phyloP scores from a whole-genome alignment of 179 eudicot genomes.

The Beta corolliflora region DNA sequence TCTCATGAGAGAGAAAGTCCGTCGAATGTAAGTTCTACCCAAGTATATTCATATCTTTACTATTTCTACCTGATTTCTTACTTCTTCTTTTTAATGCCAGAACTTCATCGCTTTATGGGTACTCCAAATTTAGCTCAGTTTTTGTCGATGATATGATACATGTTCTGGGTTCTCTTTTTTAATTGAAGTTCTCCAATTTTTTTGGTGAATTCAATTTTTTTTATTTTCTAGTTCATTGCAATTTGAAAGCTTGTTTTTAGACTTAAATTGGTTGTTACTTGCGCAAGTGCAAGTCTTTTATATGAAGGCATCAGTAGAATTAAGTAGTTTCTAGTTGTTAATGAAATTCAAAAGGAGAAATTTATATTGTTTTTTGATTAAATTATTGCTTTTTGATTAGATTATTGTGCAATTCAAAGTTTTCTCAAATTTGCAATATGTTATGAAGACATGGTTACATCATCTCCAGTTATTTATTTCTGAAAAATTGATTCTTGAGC shows the following conservation, averaged over 20 bases:
- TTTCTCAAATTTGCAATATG: neutral
- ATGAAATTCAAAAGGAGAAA: neutral
- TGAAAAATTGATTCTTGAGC: neutral
- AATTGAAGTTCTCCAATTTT: neutral
- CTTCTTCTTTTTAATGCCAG: neutral
- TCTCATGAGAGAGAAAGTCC: conserved; percentile 59
- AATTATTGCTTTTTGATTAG: neutral
- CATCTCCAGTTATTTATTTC: neutral
- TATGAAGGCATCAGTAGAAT: neutral
- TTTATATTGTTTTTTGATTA: no score
- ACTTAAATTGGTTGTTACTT: neutral
- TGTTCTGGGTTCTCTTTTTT: neutral
- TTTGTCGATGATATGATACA: neutral
- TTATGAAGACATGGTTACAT: neutral
- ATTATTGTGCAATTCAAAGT: neutral
- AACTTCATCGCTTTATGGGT: conserved; percentile 4
- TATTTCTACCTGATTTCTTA: neutral
- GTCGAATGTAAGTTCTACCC: conserved; percentile 51
- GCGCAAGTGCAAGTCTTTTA: neutral
- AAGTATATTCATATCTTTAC: conserved; percentile 1
- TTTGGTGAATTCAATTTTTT: neutral
- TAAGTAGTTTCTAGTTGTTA: neutral
- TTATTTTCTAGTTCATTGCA: neutral
- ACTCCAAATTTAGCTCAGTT: neutral
- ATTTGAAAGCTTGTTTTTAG: neutral